Conservation (phyloP, 768 basidiomycete species). For the Podaxis sp. region DNA sequence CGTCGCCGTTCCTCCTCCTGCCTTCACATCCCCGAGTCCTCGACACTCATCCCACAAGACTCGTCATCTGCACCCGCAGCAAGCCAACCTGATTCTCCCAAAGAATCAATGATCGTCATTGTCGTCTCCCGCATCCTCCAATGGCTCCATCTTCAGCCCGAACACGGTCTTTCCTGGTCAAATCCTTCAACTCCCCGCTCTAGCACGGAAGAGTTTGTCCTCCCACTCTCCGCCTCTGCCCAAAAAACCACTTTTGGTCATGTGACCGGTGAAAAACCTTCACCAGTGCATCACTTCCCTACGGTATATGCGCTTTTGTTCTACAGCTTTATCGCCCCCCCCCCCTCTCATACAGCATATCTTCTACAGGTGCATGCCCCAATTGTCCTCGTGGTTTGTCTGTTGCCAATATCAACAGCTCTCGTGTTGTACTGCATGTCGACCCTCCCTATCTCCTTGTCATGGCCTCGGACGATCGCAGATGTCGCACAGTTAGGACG, state of each 20-base stretch:
- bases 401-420: slow-evolving; percentile 64
- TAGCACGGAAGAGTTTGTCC: slow-evolving; percentile 33
- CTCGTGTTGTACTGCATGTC: slow-evolving; percentile 69
- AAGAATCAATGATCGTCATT: slow-evolving; percentile 43
- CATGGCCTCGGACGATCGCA: slow-evolving; percentile 71
- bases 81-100: slow-evolving; percentile 4
- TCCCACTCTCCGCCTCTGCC: slow-evolving; percentile 29
- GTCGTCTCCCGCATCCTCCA: slow-evolving; percentile 48
- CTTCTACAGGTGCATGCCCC: slow-evolving; percentile 31
- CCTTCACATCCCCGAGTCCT: slow-evolving; percentile 27
- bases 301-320: slow-evolving; percentile 24
- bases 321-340: neutral
- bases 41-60: neutral
- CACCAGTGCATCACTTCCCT: slow-evolving; percentile 22
- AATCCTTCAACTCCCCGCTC: slow-evolving; percentile 42
- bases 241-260: slow-evolving; percentile 37
- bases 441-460: slow-evolving; percentile 70
- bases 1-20: slow-evolving; percentile 49
- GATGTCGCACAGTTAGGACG: slow-evolving; percentile 74
- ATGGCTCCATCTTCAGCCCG: slow-evolving; percentile 43
- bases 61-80: slow-evolving; percentile 13
- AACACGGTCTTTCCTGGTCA: slow-evolving; percentile 37
- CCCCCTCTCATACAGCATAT: slow-evolving; percentile 1
- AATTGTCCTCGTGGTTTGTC: slow-evolving; percentile 41
- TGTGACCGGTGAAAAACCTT: slow-evolving; percentile 29